Evolutionary conservation across 2,329 filamentous ascomycete genomes (phyloP), one percentile per base, ranked within the genome.

Genomic region (Exophiala lecanii-corni): DNA sequence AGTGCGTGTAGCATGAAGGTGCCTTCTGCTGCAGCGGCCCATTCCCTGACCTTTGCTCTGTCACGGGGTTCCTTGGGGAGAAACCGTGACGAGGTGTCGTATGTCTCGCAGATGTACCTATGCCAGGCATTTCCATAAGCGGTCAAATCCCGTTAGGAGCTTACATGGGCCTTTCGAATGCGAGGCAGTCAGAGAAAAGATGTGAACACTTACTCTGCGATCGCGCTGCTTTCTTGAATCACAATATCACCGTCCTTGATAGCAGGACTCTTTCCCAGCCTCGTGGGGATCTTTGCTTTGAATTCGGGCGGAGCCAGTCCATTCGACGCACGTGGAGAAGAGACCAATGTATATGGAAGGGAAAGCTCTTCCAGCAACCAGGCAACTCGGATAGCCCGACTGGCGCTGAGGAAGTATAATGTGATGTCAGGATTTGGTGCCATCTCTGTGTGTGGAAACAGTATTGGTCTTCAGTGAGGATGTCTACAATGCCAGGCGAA

Each of bases 331-430:
- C 89, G 83, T 61, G 85, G 86, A 72, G 84, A 91, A 40, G 83
- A 73, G 57, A 89, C 79, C 45, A 95, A 67, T 47, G 89, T 78
- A 65, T 94, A 94, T 21, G 82, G 75, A 19, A 94, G 64, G 32
- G 83, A 74, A 50, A 92, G 80, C 64, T 89, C 86, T 61, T 91
- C 85, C 30, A 94, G 76, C 5, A 94, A 79, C 85, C 86, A 94
- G 36, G 91, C 70, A 45, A 89, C 82, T 52, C 86, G 81, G 15
- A 51, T 45, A 23, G 49, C 49, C n/a, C 49, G 49, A 25, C 70
- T 73, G 35, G 67, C 65, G 57, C 72, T 66, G 7, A 73, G 63
- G 51, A 73, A 72, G 55, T 63, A 70, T 20, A 73, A 63, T 1
- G 66, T 72, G 38, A 72, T 69, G 18, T 53, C 37, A 13, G 55